phyloP scores from a whole-genome alignment of 768 basidiomycete genomes.

The Amanita rubescens region DNA sequence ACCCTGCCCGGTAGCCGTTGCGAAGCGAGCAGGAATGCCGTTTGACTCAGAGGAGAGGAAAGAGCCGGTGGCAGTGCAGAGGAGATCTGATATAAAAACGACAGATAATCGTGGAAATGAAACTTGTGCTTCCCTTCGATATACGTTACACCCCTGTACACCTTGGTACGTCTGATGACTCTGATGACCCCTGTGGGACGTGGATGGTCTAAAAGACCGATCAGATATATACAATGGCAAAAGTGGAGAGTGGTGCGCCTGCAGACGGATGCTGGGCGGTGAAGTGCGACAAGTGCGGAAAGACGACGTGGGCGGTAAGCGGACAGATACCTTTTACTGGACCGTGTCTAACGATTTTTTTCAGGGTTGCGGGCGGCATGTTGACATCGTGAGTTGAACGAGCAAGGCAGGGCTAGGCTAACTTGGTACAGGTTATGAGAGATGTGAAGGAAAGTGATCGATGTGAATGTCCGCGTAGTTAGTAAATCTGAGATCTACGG shows the following conservation, averaged over 20 bases:
- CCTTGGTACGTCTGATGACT: not conserved
- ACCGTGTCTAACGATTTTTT: too few species aligned
- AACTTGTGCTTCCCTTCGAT: not conserved
- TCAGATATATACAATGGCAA: constrained; percentile 1
- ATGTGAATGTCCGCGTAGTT: constrained; percentile 30
- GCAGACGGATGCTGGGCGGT: constrained; percentile 50
- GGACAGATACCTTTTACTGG: too few species aligned
- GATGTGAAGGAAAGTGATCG: constrained; percentile 39
- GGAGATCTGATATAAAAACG: not conserved
- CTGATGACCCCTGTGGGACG: not conserved
- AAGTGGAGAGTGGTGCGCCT: constrained; percentile 19
- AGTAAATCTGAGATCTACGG: constrained; percentile 3
- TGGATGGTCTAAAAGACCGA: not conserved
- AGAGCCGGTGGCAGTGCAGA: not conserved
- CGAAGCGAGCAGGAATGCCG: too few species aligned
- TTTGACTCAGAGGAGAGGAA: not conserved
- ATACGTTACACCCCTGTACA: not conserved
- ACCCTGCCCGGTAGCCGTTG: too few species aligned
- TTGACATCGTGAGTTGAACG: constrained; percentile 45
- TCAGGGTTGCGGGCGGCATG: constrained; percentile 69
- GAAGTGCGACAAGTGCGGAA: constrained; percentile 54
- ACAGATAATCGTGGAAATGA: not conserved
- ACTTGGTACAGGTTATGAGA: constrained; percentile 35
- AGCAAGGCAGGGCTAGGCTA: not conserved
- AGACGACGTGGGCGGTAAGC: constrained; percentile 66